Conservation (phyloP, 2,329 filamentous ascomycete genomes). For the Teratosphaeria nubilosa region DNA sequence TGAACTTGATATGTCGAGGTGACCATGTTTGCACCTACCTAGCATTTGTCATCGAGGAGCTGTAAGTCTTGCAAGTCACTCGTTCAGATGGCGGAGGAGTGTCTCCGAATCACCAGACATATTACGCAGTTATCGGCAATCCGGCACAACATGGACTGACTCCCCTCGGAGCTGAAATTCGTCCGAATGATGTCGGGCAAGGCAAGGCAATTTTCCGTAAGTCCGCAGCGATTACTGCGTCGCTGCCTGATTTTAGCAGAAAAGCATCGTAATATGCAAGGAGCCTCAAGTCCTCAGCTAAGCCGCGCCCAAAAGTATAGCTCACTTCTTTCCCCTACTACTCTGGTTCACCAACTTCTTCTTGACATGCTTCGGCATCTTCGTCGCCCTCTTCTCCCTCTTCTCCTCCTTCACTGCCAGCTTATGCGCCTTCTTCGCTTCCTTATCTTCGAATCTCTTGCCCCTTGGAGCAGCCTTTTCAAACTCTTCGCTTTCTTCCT, state of each 20-base stretch:
- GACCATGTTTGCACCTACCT: too few relatives aligned
- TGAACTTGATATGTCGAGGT: too few relatives aligned
- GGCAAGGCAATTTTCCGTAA: background rate
- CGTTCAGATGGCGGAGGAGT: too few relatives aligned
- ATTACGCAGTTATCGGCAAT: background rate
- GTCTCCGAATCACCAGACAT: too few relatives aligned
- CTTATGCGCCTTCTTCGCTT: conserved; percentile 83
- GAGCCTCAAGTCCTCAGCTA: background rate
- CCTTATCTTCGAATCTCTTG: conserved; percentile 83
- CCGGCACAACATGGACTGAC: background rate
- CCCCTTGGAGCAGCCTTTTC: conserved; percentile 50
- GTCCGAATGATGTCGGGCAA: background rate
- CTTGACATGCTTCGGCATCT: conserved; percentile 94
- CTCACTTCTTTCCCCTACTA: conserved; percentile 52
- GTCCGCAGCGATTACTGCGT: too few relatives aligned
- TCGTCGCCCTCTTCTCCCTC: conserved; percentile 81
- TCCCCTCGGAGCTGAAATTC: background rate
- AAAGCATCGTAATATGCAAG: too few relatives aligned
- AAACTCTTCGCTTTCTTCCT: conserved; percentile 14
- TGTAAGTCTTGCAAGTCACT: too few relatives aligned
- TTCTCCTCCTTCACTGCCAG: conserved; percentile 89
- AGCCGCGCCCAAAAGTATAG: background rate
- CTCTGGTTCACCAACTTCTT: conserved; percentile 64
- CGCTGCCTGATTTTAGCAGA: too few relatives aligned
- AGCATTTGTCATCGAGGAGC: too few relatives aligned